Evolutionary conservation across 192 early-diverging fungal species (phyloP), one percentile per base, ranked within the genome.

Genomic region (Coemansia guatemalensis): DNA sequence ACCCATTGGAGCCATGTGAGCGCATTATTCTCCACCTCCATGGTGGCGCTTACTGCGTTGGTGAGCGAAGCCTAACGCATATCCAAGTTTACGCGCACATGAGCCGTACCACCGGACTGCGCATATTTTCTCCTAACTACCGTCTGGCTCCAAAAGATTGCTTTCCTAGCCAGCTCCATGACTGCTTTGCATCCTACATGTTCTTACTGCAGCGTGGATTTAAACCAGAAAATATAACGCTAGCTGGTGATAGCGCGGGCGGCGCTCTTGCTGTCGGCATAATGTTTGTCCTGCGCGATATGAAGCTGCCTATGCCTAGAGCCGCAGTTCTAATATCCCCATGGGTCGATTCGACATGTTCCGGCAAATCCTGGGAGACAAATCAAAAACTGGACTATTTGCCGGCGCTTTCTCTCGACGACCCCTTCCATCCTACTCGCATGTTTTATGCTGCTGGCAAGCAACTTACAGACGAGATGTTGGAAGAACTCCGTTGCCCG

Each of bases 181-280:
- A 97, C 77, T 86, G 88, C 47, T 57, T 95, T 30, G 82, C 88
- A 29, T 86, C 91, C 0, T 95, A 93, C 70, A 56, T 84, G 6
- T 87, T 83, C 50, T 75, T 96, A 5, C 65, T 89, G 30, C n/a
- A 32, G 14, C 50, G 50, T 2, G 80, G 80, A 4, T 82, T 76
- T 33, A 53, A 60, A 53, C 74, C 80, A 3, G 52, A 68, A 26
- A 73, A 76, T 21, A 73, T 82, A 20, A 35, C 71, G 6, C n/a
- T 82, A 3, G 29, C 67, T 5, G 80, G 80, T 11, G 80, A 82
- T 48, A 82, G 80, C 30, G 80, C 80, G 0, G 80, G 80, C 29
- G 74, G 74, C 5, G 65, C 68, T 0, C 66, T 82, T 6, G 74
- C 67, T 1, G 22, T 70, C 11, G 68, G 68, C 2, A 57, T 74